phyloP scores from a whole-genome alignment of 768 basidiomycete genomes.

The Suillus decipiens region DNA sequence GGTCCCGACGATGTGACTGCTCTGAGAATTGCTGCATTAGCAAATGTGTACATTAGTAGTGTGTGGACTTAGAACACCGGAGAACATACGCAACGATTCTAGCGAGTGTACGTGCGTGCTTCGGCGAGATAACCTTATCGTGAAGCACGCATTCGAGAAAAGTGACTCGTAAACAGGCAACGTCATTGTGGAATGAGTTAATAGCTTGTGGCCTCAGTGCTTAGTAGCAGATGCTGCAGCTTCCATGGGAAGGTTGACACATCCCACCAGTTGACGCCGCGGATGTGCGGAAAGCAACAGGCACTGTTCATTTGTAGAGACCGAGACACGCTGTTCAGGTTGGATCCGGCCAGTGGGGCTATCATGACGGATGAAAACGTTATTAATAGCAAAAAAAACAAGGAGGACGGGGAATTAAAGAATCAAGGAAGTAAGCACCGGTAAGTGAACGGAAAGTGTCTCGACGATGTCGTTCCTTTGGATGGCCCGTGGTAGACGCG shows the following conservation, averaged over 20 bases:
- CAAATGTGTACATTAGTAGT: constrained; percentile 4
- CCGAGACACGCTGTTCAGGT: not conserved
- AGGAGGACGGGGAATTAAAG: constrained; percentile 2
- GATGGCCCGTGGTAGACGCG: not conserved
- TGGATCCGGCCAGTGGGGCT: constrained; percentile 5
- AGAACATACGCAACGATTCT: constrained; percentile 8
- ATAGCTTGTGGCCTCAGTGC: not conserved
- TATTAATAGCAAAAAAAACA: constrained; percentile 8
- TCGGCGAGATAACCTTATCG: constrained; percentile 34
- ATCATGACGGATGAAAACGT: not conserved
- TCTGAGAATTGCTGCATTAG: not conserved
- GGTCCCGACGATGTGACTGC: constrained; percentile 4
- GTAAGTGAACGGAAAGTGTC: constrained; percentile 2
- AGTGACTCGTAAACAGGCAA: constrained; percentile 29
- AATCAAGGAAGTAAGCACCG: constrained; percentile 7
- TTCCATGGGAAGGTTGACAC: constrained; percentile 28
- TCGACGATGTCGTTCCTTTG: not conserved
- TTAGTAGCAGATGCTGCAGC: constrained; percentile 14
- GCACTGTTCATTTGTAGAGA: constrained; percentile 11
- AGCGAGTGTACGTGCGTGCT: constrained; percentile 2
- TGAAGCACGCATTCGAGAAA: constrained; percentile 17
- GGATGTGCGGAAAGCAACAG: constrained; percentile 29
- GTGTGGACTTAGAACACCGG: constrained; percentile 9
- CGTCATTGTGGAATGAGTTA: constrained; percentile 13
- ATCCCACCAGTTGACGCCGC: constrained; percentile 26